These are phyloP conservation scores for Apiospora phragmitis DNA, from an alignment of 2,329 filamentous ascomycete species.

Conservation along the genomic window DNA sequence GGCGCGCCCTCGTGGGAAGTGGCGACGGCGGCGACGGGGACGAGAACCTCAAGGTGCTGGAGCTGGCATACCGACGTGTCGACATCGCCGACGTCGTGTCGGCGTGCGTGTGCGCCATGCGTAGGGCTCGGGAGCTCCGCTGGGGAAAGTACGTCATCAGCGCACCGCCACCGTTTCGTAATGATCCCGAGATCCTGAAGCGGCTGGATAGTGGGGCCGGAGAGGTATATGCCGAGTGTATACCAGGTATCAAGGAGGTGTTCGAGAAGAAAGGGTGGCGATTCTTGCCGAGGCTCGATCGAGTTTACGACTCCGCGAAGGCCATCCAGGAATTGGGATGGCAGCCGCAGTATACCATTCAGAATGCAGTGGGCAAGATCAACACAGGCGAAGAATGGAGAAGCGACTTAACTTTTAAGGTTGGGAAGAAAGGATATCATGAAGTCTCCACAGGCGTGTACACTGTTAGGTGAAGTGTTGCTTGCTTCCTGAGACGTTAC, in stretches of 20 bases:
- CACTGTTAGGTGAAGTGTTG: conserved; percentile 24
- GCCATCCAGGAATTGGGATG: conserved; percentile 43
- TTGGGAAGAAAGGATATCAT: conserved; percentile 48
- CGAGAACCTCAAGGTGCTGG: conserved; percentile 47
- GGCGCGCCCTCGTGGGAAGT: conserved; percentile 31
- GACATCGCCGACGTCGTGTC: conserved; percentile 46
- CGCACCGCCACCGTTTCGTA: conserved; percentile 41
- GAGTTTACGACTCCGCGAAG: conserved; percentile 46
- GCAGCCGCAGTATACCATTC: conserved; percentile 43
- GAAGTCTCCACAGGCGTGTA: conserved; percentile 43
- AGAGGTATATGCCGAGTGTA: conserved; percentile 28
- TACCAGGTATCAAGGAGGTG: conserved; percentile 29
- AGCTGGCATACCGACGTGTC: conserved; percentile 45
- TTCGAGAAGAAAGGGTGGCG: conserved; percentile 37
- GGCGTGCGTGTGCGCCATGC: conserved; percentile 41
- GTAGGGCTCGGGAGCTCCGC: conserved; percentile 29
- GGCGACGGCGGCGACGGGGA: conserved; percentile 27
- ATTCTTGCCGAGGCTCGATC: conserved; percentile 39
- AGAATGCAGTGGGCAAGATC: conserved; percentile 35
- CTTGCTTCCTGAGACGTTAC: not conserved
- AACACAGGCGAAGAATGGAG: conserved; percentile 35
- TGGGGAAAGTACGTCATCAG: conserved; percentile 46
- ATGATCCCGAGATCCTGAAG: conserved; percentile 31
- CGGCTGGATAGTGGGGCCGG: conserved; percentile 35
- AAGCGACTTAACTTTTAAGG: conserved; percentile 38